Evolutionary conservation across 2,329 filamentous ascomycete species (phyloP), one percentile per base, ranked within the genome.

Genomic region (Claviceps capensis): DNA sequence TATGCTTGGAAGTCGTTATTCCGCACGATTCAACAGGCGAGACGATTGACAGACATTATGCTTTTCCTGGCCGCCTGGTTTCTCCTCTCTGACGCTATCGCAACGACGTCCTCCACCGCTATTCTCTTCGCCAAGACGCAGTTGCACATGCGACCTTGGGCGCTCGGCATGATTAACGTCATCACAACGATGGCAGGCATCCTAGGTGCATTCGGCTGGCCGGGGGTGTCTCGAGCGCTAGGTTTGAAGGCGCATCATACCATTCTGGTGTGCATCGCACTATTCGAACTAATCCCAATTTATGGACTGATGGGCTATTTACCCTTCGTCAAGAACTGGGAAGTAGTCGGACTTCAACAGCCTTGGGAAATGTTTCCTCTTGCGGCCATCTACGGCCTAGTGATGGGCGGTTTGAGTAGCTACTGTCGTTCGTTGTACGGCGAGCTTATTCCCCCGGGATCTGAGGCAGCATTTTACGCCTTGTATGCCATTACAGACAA

Each of bases 401-500:
- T 97, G 2, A 80, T 97, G 34, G 93, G 93, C n/a, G 93, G 93
- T 0, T 71, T 98, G 42, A 88, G 86, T 53, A 86, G 85, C 23
- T 96, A 97, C 67, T 97, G 93, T 64, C 84, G 93, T 43, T 90
- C 87, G 55, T 75, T 98, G 4, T 98, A 88, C 63, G 90, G 89
- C 41, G 90, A 97, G 66, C 76, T 98, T 52, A 95, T 98, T 52
- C 93, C 93, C 1, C 88, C 88, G 0, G 93, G 93, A 4, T 94
- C 86, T 34, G 93, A 98, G 68, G 90, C 93, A 0, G 90, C 91
- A 0, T 98, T 98, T 64, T 98, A 95, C 64, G 90, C 91, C 0
- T 74, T 98, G 1, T 98, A 97, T 64, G 93, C 93, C 38, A 96
- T 97, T 57, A 97, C 93, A 1, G 93, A 98, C 66, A 98, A 98